Evolutionary conservation across 2,329 filamentous ascomycete species (phyloP), one percentile per base, ranked within the genome.

Genomic region (Alternaria rosae): DNA sequence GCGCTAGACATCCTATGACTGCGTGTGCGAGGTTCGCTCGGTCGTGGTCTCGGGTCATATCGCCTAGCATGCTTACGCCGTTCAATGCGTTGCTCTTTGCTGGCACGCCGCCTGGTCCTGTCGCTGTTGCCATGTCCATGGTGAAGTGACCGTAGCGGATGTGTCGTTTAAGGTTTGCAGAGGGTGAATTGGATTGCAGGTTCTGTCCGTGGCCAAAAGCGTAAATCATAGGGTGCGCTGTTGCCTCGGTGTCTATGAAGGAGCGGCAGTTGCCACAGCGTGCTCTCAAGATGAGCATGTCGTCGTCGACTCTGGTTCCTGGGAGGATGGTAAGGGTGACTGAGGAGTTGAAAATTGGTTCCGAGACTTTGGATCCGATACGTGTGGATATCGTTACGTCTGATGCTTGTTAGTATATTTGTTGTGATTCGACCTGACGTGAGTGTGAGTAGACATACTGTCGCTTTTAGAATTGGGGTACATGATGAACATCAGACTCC

Each of bases 401-500:
- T 77, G 20, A 59, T 44, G 26, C 5, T 7, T 38, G 47, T 71
- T 57, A 72, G 59, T 13, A 57, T n/a, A 1, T 9, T 1, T 35
- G 5, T n/a, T 32, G 5, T 15, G 0, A 32, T 6, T 11, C 12
- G 45, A 50, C 17, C 15, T 21, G 28, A 50, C 12, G 11, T 20
- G 5, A 12, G 4, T 2, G 13, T 23, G 11, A n/a, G 21, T 6
- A 9, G n/a, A 61, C 71, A 52, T 72, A 75, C 78, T 78, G 13
- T 75, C 70, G 32, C 76, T 76, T 11, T 73, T 62, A 4, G 69
- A 68, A 38, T 75, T 73, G 3, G 79, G 75, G 68, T 84, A 83
- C 61, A 82, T 76, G 44, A 84, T 70, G 41, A 84, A 74, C 76
- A 84, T 84, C 57, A 83, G 68, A 15, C 78, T 76, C 32, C 80